Conservation (phyloP, 192 early-diverging fungal genomes). For the Rhizophagus prolifer region DNA sequence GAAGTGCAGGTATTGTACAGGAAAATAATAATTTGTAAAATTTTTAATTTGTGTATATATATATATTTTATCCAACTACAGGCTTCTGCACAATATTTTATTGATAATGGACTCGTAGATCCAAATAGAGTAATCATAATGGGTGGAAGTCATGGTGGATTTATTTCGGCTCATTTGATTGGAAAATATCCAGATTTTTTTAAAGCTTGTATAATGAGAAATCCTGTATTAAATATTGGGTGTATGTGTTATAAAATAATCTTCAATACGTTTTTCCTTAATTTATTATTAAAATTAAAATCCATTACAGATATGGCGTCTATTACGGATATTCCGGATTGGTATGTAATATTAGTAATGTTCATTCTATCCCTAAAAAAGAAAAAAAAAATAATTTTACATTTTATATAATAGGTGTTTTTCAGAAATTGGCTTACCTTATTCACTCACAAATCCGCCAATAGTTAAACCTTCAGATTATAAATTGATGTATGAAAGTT, state of each 20-base stretch:
- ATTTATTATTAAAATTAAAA: neutral
- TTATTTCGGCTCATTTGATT: slow-evolving; percentile 60
- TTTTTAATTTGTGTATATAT: neutral
- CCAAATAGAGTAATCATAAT: slow-evolving; percentile 49
- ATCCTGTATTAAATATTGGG: slow-evolving; percentile 73
- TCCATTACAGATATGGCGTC: neutral
- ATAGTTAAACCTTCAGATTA: slow-evolving; percentile 56
- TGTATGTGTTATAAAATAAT: neutral
- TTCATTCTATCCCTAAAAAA: slow-evolving; percentile 37
- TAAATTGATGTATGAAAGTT: slow-evolving; percentile 52
- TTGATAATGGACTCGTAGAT: slow-evolving; percentile 46
- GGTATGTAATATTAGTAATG: neutral
- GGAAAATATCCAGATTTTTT: slow-evolving; percentile 57
- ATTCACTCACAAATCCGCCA: slow-evolving; percentile 52
- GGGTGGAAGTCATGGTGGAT: slow-evolving; percentile 79
- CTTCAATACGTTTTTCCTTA: neutral
- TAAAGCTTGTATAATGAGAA: slow-evolving; percentile 63
- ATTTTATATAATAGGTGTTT: slow-evolving; percentile 75
- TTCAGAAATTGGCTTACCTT: slow-evolving; percentile 62
- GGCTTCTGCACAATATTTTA: slow-evolving; percentile 36
- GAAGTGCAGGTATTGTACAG: slow-evolving; percentile 12
- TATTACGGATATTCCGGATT: slow-evolving; percentile 23
- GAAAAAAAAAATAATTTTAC: slow-evolving; percentile 55
- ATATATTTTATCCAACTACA: neutral
- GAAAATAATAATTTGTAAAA: neutral